Conservation (phyloP, 73 alveolate species). For the Tetrahymena thermophila region DNA sequence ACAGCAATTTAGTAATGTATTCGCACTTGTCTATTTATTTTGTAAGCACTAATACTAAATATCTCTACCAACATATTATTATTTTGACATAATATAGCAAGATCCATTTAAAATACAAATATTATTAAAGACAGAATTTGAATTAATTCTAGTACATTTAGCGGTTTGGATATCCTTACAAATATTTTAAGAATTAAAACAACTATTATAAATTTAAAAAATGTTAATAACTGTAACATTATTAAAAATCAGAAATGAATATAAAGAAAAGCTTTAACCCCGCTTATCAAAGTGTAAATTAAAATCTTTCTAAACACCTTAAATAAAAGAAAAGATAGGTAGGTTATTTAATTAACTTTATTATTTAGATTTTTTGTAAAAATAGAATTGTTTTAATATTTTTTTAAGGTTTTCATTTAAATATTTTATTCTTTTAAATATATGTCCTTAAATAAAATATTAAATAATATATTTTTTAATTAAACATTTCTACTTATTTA, state of each 20-base stretch:
- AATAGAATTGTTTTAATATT: too few species aligned
- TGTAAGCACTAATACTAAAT: background rate
- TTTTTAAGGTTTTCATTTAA: too few species aligned
- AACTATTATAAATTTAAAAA: background rate
- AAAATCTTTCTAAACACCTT: too few species aligned
- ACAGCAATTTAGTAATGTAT: background rate
- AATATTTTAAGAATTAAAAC: background rate
- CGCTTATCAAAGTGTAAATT: background rate
- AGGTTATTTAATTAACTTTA: too few species aligned
- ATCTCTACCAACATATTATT: background rate
- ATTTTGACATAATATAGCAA: background rate
- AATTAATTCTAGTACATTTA: background rate
- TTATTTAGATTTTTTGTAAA: too few species aligned
- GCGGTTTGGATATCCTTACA: background rate
- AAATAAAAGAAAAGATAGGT: too few species aligned
- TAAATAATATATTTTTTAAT: too few species aligned
- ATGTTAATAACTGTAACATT: background rate
- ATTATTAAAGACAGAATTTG: background rate
- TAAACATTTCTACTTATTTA: too few species aligned
- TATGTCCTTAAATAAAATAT: too few species aligned
- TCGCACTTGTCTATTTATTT: background rate
- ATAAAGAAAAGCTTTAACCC: background rate
- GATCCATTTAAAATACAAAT: background rate
- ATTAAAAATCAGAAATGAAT: too few species aligned
- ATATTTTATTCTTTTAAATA: too few species aligned